phyloP scores from a whole-genome alignment of 441 rosid species.

The Gossypium davidsonii region DNA sequence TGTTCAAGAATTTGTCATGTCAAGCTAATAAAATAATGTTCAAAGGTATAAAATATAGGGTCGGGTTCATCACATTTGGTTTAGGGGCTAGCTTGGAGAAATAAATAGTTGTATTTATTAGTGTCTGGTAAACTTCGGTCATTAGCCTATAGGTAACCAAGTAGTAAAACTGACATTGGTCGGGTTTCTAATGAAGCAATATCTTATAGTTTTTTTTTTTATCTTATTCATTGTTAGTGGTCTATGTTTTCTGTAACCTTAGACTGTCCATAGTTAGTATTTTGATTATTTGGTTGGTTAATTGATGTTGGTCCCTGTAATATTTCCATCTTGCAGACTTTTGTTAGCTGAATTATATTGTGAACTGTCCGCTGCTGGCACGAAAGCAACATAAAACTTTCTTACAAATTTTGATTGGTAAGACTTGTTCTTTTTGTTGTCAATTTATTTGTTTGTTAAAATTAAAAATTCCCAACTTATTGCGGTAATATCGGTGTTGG shows the following conservation, averaged over 20 bases:
- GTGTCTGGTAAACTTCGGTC: background rate
- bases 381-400: background rate
- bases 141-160: background rate
- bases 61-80: background rate
- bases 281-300: background rate
- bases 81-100: background rate
- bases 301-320: background rate
- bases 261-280: background rate
- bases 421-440: background rate
- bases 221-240: background rate
- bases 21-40: background rate
- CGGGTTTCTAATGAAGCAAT: background rate
- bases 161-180: background rate
- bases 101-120: background rate
- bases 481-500: constrained; percentile 6
- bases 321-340: background rate
- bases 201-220: background rate
- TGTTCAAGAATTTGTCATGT: background rate
- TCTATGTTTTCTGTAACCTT: background rate
- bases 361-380: background rate
- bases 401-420: background rate
- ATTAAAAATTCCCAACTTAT: background rate
- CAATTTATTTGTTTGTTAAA: constrained; percentile 4
- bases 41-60: background rate
- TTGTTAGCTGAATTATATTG: background rate